Evolutionary conservation across 768 basidiomycete species (phyloP), one percentile per base, ranked within the genome.

Genomic region (Gyrodon lividus): DNA sequence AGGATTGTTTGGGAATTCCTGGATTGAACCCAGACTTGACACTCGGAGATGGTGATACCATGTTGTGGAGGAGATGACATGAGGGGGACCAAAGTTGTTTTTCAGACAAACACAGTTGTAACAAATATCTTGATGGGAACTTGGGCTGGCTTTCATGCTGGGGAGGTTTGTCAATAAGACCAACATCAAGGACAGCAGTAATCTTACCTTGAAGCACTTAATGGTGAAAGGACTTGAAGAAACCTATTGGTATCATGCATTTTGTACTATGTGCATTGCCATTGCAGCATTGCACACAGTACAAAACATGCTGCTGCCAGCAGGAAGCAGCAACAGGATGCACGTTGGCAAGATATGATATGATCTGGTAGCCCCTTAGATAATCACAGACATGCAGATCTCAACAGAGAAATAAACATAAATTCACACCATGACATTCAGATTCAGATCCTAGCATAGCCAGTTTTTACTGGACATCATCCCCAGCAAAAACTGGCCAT

Each of bases 31-130:
- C n/a, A n/a, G n/a, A 33, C 46, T 34, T 19, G 46, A 34, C 8
- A 38, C 47, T 4, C 23, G 37, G 13, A 48, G 30, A 40, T 48
- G 47, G 17, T n/a, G 37, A 48, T 48, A 48, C 47, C 23, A 48
- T 6, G 35, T 48, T 9, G 47, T 17, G 13, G 35, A 22, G 0
- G 37, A 48, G 19, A 48, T 24, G 12, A 33, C 3, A n/a, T 48
- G 46, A 5, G 35, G 20, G 13, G 6, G n/a, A 22, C 47, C 37
- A 33, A 31, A 34, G 17, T 46, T 46, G 16, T 46, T 12, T 30
- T 34, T 31, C 9, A 46, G 20, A 19, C 44, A 46, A 10, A 46
- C 17, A 6, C 31, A 34, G 17, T 20, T 26, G 24, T 35, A 39
- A 19, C 19, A 4, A 16, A 14, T n/a, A n/a, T 38, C 37, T 38